Base-by-base conservation (phyloP, 2,329 filamentous ascomycete genomes). In the Pochonia chlamydosporia region DNA sequence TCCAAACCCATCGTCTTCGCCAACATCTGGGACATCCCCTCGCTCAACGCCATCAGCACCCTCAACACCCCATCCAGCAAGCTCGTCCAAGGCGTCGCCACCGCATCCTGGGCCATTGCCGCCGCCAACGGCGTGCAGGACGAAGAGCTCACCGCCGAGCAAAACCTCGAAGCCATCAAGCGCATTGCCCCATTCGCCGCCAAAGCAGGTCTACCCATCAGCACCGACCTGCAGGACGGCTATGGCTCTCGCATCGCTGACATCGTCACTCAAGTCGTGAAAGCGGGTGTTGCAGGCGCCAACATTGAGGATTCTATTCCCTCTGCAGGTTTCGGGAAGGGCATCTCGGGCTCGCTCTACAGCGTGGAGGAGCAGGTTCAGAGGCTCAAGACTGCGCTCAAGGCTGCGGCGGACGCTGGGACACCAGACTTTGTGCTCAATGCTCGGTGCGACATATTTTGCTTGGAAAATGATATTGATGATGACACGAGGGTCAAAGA, bases 181-280 rank as follows among this genome's bases (percentile, higher is more conserved):
- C 61, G 60, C 10, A 70, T 84, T 47, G 70, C 71, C 0, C 60
- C 64, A 2, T 59, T 75, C 4, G 69, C 70, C 11, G 57, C 57
- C 10, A 54, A 63, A 11, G 61, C 66, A 31, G 61, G 65, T 5
- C 63, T 76, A 2, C 76, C 78, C 0, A 59, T 84, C 1, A 77
- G 74, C 0, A 76, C 74, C 5, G 81, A 84, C 55, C 58, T 83
- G 3, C 79, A 83, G 59, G 80, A 84, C 54, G 81, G 79, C 0
- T 84, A 82, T 51, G 74, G 72, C 2, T 61, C 69, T 3, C 56
- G 58, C 18, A 66, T 79, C 2, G 69, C 64, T 5, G 66, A 72
- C 4, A 73, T 67, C 0, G 64, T 82, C 3, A 58, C 60, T 5
- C 57, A 56, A 2, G 65, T 74, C 1, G 70, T 83, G n/a, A 58